A percentile compares a stretch with the other conserved stretches of the same genome.
These are phyloP conservation scores for Boletus patriciae DNA, from an alignment of 768 basidiomycete species.

Conservation along the genomic window DNA sequence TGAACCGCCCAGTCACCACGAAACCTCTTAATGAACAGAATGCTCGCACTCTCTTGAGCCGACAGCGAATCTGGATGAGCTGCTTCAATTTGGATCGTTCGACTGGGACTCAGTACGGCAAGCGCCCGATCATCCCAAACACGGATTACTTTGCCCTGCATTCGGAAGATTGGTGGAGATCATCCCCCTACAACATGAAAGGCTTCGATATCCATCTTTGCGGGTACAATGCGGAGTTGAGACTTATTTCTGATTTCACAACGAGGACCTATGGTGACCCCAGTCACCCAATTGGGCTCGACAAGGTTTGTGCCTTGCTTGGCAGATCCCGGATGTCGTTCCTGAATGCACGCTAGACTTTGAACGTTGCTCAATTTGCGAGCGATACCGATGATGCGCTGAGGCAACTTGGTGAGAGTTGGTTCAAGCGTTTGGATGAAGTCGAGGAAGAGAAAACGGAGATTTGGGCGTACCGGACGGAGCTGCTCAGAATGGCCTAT, in stretches of 20 bases:
- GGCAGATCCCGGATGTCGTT: background rate
- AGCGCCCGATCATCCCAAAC: conserved; percentile 75
- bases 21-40: conserved; percentile 78
- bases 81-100: conserved; percentile 92
- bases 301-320: conserved; percentile 49
- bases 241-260: conserved; percentile 59
- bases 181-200: conserved; percentile 63
- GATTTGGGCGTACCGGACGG: conserved; percentile 59
- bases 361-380: conserved; percentile 64
- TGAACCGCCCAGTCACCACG: conserved; percentile 74
- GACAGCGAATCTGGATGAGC: conserved; percentile 87
- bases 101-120: conserved; percentile 85
- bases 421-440: conserved; percentile 52
- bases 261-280: conserved; percentile 72
- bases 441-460: conserved; percentile 53
- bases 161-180: conserved; percentile 68
- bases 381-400: conserved; percentile 69
- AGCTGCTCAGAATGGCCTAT: conserved; percentile 59
- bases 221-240: conserved; percentile 74
- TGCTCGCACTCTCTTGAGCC: conserved; percentile 84
- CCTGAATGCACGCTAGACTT: conserved; percentile 40
- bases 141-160: conserved; percentile 75
- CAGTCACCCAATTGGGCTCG: conserved; percentile 69
- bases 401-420: conserved; percentile 51
- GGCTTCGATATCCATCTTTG: conserved; percentile 81